Conservation (phyloP, 768 basidiomycete species). For the Coprinopsis cinerea region DNA sequence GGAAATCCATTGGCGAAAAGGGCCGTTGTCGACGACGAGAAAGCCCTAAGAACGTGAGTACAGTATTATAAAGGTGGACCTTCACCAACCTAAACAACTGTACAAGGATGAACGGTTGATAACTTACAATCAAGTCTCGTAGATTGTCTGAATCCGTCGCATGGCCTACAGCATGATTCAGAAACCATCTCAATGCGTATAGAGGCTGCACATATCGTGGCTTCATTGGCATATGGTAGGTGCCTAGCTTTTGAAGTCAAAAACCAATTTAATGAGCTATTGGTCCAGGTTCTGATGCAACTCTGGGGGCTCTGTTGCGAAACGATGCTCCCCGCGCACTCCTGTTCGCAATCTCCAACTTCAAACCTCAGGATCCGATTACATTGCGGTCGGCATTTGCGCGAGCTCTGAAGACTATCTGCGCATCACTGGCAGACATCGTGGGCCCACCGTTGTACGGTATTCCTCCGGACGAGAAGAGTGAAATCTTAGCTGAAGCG, state of each 20-base stretch:
- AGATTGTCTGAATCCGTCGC: slow-evolving; percentile 44
- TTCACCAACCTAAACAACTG: background rate
- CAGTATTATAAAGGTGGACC: too few relatives aligned
- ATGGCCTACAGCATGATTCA: slow-evolving; percentile 6
- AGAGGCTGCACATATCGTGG: slow-evolving; percentile 71
- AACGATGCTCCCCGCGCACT: slow-evolving; percentile 55
- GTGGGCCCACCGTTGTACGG: slow-evolving; percentile 70
- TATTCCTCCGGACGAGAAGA: slow-evolving; percentile 38
- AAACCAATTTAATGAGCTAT: background rate
- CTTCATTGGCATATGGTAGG: slow-evolving; percentile 66
- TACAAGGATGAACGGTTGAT: slow-evolving; percentile 8
- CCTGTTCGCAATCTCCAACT: slow-evolving; percentile 52
- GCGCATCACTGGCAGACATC: slow-evolving; percentile 55
- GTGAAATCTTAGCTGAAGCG: slow-evolving; percentile 41
- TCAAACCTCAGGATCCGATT: slow-evolving; percentile 31
- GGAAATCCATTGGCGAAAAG: slow-evolving; percentile 74
- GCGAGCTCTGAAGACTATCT: slow-evolving; percentile 56
- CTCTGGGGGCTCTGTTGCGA: slow-evolving; percentile 50
- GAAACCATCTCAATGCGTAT: slow-evolving; percentile 28
- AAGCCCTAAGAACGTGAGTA: slow-evolving; percentile 50
- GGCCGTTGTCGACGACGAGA: slow-evolving; percentile 48
- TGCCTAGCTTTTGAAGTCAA: background rate
- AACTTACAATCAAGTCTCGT: slow-evolving; percentile 44
- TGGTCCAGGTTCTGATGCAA: slow-evolving; percentile 52
- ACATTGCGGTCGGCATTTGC: slow-evolving; percentile 51